These are phyloP conservation scores for Podaxis mareebaensis DNA, from an alignment of 768 basidiomycete genomes.

Conservation along the genomic window DNA sequence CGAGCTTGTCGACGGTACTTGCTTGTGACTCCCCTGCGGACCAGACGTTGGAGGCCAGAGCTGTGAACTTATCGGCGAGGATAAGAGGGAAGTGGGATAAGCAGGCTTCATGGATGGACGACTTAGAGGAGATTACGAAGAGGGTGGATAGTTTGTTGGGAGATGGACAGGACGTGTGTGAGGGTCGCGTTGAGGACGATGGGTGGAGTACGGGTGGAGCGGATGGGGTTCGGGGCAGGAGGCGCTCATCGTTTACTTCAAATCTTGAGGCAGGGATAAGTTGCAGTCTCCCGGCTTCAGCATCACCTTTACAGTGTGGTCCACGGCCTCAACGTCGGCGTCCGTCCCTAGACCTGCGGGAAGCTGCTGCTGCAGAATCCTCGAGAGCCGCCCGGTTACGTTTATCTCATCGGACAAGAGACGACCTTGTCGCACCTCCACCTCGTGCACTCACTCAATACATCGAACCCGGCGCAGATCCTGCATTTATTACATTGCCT, in stretches of 20 bases:
- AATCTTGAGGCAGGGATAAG: constrained; percentile 20
- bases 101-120: constrained; percentile 63
- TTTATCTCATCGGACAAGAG: constrained; percentile 52
- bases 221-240: not conserved
- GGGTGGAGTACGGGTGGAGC: not conserved
- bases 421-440: constrained; percentile 61
- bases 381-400: constrained; percentile 42
- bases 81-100: constrained; percentile 45
- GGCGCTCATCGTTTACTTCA: not conserved
- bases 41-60: constrained; percentile 46
- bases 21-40: constrained; percentile 49
- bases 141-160: constrained; percentile 63
- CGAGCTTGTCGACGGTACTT: constrained; percentile 48
- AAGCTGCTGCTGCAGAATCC: constrained; percentile 20
- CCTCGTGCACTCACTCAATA: constrained; percentile 79
- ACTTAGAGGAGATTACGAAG: constrained; percentile 63
- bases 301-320: constrained; percentile 19
- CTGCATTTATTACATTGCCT: constrained; percentile 56
- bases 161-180: constrained; percentile 22
- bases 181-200: not conserved
- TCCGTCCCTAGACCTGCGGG: constrained; percentile 46
- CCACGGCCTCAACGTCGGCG: constrained; percentile 27
- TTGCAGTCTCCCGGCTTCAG: constrained; percentile 23
- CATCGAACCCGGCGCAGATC: constrained; percentile 56
- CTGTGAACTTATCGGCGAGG: constrained; percentile 51